Evolutionary conservation across 1,139 yeast species (phyloP), one percentile per base, ranked within the genome.

Genomic region (Saccharomyces hybrid): DNA sequence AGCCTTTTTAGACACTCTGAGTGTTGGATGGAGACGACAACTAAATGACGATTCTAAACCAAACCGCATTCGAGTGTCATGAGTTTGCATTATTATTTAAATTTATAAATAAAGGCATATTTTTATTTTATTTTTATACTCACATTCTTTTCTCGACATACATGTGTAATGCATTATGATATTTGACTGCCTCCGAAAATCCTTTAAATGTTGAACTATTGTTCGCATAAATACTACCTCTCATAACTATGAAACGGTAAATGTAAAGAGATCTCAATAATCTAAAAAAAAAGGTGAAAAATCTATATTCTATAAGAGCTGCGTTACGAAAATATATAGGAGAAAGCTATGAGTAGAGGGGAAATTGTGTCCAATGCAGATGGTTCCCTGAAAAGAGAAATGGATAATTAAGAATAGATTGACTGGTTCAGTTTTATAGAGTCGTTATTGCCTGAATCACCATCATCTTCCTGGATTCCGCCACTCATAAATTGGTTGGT

Each of bases 401-500:
- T 8, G 13, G 23, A 38, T 3, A 38, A 7, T 38, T 38, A 62
- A 6, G 67, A 62, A 53, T 67, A 67, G 23, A 67, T 56, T 9
- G 71, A 66, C 55, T 62, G 64, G 52, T 63, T 62, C 25, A 67
- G 52, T 55, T 65, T 64, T 38, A 66, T 57, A 31, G 63, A 50
- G 26, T 52, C 60, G 13, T 59, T 49, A 13, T 52, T 54, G 9
- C 56, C 58, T 46, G 59, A 60, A 38, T 60, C 62, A 47, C 58
- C 68, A 26, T 64, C 68, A 55, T 60, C 62, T 49, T 67, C 70
- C 47, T 55, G 58, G 41, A 65, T 66, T 19, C 63, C 67, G 47
- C 63, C 66, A 19, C 48, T 51, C 52, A 60, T 50, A 34, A 50
- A 57, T 27, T 50, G 57, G 32, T 58, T 55, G 46, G 50, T 50